Percentiles rank a stretch among this genome's conserved stretches.
Conservation (phyloP, 768 basidiomycete species). For the Mycena capillaripes region DNA sequence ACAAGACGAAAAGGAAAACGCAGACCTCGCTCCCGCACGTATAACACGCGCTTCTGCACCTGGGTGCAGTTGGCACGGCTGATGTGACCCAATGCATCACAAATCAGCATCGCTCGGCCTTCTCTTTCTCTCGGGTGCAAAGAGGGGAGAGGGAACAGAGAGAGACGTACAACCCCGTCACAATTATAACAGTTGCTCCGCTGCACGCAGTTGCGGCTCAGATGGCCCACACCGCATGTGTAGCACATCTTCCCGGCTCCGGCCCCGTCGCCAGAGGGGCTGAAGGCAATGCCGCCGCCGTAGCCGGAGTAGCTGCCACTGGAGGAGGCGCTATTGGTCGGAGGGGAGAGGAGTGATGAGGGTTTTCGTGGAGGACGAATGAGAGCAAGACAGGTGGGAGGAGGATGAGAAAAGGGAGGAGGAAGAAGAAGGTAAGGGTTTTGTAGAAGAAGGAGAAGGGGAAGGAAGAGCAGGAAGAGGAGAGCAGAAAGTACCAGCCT, state of each 20-base stretch:
- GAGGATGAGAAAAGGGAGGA: too few relatives aligned
- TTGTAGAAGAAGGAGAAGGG: too few relatives aligned
- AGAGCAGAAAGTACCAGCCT: too few relatives aligned
- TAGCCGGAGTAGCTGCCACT: background rate
- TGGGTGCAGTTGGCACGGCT: conserved; percentile 88
- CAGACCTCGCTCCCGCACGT: conserved; percentile 86
- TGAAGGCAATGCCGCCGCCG: conserved; percentile 39
- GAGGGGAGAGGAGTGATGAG: too few relatives aligned
- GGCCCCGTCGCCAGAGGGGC: conserved; percentile 39
- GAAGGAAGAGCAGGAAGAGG: too few relatives aligned
- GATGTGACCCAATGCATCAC: conserved; percentile 77
- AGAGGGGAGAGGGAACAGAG: too few relatives aligned
- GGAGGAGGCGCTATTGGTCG: background rate
- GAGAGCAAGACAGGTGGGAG: too few relatives aligned
- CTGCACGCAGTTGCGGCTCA: conserved; percentile 89
- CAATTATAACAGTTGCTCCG: conserved; percentile 92
- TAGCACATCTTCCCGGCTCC: conserved; percentile 64
- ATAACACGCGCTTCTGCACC: conserved; percentile 84
- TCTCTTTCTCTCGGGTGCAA: background rate
- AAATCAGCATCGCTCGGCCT: too few relatives aligned
- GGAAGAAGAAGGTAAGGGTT: too few relatives aligned
- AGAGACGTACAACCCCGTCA: conserved; percentile 73
- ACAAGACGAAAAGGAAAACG: conserved; percentile 50
- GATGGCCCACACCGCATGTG: conserved; percentile 88
- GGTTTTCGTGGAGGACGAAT: too few relatives aligned